Base-by-base conservation (phyloP, 805 yeast species). In the Kazachstania psychrophila region DNA sequence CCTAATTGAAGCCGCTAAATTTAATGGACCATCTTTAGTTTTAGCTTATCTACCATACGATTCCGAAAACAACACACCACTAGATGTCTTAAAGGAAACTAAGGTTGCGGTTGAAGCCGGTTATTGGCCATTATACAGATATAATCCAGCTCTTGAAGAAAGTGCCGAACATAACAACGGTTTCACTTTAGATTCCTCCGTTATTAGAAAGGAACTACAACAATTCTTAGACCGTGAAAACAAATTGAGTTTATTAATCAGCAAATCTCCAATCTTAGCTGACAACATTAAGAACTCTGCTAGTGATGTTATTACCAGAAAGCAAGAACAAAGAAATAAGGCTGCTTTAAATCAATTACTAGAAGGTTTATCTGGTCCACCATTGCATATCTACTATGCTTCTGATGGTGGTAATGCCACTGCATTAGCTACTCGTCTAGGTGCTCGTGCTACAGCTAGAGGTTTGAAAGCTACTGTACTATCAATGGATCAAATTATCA, bases 121-220 rank as follows among this genome's bases (percentile, higher is more conserved):
- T n/a, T 80, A 81, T 65, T 87, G 96, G 94, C 97, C 97, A 33
- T 70, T 89, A 43, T 89, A 88, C 65, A 72, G 96, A 56, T 89
- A 72, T 64, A 72, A 85, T 49, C 95, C 96, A 38, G 45, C 58
- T 8, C 33, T 26, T 24, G 22, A 23, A 6, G 71, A 68, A 25
- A 71, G 65, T 13, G 56, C 62, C 3, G 73, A 76, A 26, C 71
- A 65, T n/a, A 56, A 62, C 3, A 72, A 76, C n/a, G 57, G 59
- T 34, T 89, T 89, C 70, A 75, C 75, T 50, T 70, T 89, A 37
- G 96, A 89, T 59, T 87, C 96, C 5, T 76, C 88, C 12, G 77
- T 77, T 37, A 75, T 89, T 52, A 78, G 78, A 58, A 75, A 77
- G 49, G 85, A 81, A 48, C 68, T 89, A 44, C 73, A 78, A 53